Conservation (phyloP, 2,329 filamentous ascomycete species). For the Endocalyx cinctus region DNA sequence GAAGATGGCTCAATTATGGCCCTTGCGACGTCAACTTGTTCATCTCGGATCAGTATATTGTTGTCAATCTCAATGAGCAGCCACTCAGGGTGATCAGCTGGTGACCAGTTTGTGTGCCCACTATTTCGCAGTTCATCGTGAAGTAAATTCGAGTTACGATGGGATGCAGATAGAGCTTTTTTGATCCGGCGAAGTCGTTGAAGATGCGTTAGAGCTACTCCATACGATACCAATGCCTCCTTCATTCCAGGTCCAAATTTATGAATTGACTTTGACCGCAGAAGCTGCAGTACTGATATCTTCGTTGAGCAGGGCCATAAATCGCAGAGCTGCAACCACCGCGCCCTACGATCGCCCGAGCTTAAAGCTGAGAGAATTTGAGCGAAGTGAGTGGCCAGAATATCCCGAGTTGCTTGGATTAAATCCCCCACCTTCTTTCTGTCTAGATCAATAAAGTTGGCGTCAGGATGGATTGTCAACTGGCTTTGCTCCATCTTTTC, state of each 20-base stretch:
- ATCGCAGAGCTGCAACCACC: slow-evolving; percentile 37
- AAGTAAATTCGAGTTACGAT: slow-evolving; percentile 21
- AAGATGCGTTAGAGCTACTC: slow-evolving; percentile 34
- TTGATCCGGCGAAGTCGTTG: slow-evolving; percentile 43
- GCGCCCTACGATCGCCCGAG: slow-evolving; percentile 12
- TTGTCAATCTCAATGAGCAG: slow-evolving; percentile 63
- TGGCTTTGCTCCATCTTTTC: slow-evolving; percentile 2
- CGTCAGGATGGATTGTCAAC: not conserved
- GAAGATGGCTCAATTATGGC: slow-evolving; percentile 54
- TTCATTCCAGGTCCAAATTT: slow-evolving; percentile 32
- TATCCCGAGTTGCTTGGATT: not conserved
- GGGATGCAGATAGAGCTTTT: slow-evolving; percentile 21
- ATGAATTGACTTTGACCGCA: slow-evolving; percentile 30
- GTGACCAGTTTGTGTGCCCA: slow-evolving; percentile 56
- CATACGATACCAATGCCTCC: slow-evolving; percentile 38
- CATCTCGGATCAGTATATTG: slow-evolving; percentile 56
- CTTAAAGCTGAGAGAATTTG: slow-evolving; percentile 8
- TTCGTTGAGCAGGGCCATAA: slow-evolving; percentile 43
- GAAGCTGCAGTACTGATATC: slow-evolving; percentile 38
- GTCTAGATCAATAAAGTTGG: not conserved
- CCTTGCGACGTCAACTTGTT: slow-evolving; percentile 58
- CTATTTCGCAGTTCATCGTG: slow-evolving; percentile 40
- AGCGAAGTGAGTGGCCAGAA: not conserved
- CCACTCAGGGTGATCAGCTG: slow-evolving; percentile 53
- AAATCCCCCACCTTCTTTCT: not conserved